These are phyloP conservation scores for Salix brachista DNA, from an alignment of 345 rosid species.

Conservation along the genomic window DNA sequence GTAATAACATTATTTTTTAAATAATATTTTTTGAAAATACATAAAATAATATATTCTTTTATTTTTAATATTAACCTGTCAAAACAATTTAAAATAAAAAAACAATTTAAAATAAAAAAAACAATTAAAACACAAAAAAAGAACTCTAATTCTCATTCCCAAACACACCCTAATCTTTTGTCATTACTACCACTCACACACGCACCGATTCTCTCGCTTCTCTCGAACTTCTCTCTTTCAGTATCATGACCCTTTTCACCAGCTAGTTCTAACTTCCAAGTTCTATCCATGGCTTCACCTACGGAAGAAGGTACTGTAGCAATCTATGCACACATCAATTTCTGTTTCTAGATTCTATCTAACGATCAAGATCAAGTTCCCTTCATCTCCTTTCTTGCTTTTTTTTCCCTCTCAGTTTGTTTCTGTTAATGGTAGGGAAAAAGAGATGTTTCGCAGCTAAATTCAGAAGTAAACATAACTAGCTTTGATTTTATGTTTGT, in stretches of 20 bases:
- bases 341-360: background rate
- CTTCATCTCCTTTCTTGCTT: background rate
- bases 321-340: background rate
- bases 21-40: too few relatives aligned
- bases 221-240: background rate
- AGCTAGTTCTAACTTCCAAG: background rate
- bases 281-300: conserved; percentile 27
- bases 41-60: too few relatives aligned
- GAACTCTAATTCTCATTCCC: too few relatives aligned
- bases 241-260: background rate
- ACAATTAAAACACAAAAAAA: too few relatives aligned
- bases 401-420: background rate
- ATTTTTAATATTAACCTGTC: too few relatives aligned
- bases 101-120: too few relatives aligned
- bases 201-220: background rate
- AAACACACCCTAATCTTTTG: too few relatives aligned
- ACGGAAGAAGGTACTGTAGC: conserved; percentile 28
- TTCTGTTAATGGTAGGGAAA: background rate
- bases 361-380: background rate
- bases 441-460: background rate
- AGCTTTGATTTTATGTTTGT: background rate
- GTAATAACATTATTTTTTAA: too few relatives aligned
- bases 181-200: too few relatives aligned
- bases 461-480: background rate
- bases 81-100: too few relatives aligned